These are phyloP conservation scores for Trichoderma breve DNA, from an alignment of 2,329 filamentous ascomycete species.

Conservation along the genomic window DNA sequence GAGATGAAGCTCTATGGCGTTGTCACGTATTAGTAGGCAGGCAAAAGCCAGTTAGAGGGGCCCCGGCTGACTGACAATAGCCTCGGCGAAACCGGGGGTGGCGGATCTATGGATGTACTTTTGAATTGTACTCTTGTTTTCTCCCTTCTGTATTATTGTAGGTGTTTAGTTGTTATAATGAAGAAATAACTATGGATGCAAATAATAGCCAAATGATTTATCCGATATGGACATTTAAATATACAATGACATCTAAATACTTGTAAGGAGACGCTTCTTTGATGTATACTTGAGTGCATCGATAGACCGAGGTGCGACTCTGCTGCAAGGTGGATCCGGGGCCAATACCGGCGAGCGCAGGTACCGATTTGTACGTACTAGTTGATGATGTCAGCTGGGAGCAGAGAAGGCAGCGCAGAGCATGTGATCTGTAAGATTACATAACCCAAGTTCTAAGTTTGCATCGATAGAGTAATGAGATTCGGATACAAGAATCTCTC, in stretches of 20 bases:
- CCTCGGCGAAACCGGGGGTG: constrained; percentile 22
- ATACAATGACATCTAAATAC: background rate
- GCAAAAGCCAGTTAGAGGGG: background rate
- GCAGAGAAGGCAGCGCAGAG: background rate
- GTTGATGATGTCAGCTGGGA: background rate
- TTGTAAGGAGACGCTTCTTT: background rate
- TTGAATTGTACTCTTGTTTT: background rate
- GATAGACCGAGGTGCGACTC: constrained; percentile 1
- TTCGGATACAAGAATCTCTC: background rate
- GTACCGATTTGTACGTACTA: background rate
- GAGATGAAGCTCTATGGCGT: background rate
- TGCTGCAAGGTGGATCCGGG: background rate
- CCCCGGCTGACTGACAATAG: constrained; percentile 9
- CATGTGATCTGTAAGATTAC: background rate
- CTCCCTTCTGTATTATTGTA: background rate
- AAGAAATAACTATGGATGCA: background rate
- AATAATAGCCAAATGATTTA: no score
- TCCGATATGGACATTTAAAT: background rate
- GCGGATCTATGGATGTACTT: background rate
- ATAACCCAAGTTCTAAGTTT: background rate
- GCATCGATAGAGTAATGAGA: background rate
- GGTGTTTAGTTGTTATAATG: background rate
- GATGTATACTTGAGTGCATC: background rate
- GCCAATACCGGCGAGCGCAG: background rate
- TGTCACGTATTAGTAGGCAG: constrained; percentile 3